These are phyloP conservation scores for Podaxis mareebaensis DNA, from an alignment of 768 basidiomycete genomes.

Conservation along the genomic window DNA sequence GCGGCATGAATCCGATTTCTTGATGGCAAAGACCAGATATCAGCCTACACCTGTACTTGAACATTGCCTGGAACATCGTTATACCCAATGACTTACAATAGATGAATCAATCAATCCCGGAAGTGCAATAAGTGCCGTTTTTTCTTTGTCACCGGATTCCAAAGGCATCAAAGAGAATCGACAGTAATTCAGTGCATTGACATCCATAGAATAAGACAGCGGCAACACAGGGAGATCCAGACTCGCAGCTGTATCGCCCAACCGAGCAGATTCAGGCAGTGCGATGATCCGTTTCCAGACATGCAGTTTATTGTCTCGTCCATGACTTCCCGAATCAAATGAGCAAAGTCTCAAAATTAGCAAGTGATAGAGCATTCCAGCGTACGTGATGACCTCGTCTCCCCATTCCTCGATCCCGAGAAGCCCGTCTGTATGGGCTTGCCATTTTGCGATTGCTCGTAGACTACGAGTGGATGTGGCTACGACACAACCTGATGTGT, in stretches of 20 bases:
- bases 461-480: conserved; percentile 76
- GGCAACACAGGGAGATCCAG: conserved; percentile 49
- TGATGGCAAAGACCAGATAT: conserved; percentile 81
- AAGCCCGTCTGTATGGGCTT: conserved; percentile 75
- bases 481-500: conserved; percentile 74
- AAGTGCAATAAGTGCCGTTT: conserved; percentile 66
- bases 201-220: conserved; percentile 72
- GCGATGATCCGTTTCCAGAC: conserved; percentile 63
- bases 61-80: neutral
- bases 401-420: conserved; percentile 80
- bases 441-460: conserved; percentile 75
- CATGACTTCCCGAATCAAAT: conserved; percentile 53
- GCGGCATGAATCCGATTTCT: conserved; percentile 78
- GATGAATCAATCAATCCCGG: conserved; percentile 91
- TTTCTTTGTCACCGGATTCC: conserved; percentile 10
- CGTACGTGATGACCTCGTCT: conserved; percentile 73
- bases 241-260: conserved; percentile 59
- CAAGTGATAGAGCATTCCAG: conserved; percentile 19
- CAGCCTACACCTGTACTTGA: conserved; percentile 54
- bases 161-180: conserved; percentile 69
- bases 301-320: conserved; percentile 83
- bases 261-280: conserved; percentile 37
- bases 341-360: conserved; percentile 3
- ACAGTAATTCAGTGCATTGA: conserved; percentile 95
- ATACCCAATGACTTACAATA: conserved; percentile 44